phyloP scores from a whole-genome alignment of 2,329 filamentous ascomycete genomes.

The Trichoderma atroviride region DNA sequence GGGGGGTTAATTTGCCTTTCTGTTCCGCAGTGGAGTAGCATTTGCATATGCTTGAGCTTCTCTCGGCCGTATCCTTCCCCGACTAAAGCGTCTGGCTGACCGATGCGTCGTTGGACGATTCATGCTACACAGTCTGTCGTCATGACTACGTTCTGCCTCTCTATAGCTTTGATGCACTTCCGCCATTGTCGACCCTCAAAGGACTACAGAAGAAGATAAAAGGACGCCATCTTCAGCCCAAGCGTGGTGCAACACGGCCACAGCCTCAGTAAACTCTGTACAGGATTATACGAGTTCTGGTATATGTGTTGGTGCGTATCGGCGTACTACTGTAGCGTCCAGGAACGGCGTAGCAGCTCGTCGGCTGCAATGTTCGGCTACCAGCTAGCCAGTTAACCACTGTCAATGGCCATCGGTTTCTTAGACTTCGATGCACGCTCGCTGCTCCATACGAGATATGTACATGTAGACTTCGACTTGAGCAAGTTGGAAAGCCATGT shows the following conservation, averaged over 20 bases:
- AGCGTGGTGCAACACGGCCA: neutral
- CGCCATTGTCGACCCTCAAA: neutral
- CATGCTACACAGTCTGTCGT: slow-evolving; percentile 13
- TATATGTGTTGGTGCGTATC: neutral
- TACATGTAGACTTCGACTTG: neutral
- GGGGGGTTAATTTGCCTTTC: neutral
- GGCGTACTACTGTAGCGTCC: neutral
- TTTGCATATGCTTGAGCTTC: neutral
- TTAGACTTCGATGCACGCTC: neutral
- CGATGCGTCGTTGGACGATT: slow-evolving; percentile 3
- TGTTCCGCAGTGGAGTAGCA: neutral
- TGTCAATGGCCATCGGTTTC: neutral
- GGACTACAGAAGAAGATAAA: slow-evolving; percentile 1
- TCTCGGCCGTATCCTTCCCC: neutral
- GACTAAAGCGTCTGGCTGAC: neutral
- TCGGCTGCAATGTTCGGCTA: neutral
- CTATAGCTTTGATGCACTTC: neutral
- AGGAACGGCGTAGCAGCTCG: neutral
- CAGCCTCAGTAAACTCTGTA: neutral
- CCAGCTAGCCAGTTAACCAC: neutral
- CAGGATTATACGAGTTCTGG: neutral
- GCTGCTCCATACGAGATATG: neutral
- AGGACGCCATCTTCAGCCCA: neutral
- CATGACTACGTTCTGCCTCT: slow-evolving; percentile 13
- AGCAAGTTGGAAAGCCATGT: neutral